Base-by-base conservation (phyloP, 192 early-diverging fungal genomes). In the Haplosporangium gracile region DNA sequence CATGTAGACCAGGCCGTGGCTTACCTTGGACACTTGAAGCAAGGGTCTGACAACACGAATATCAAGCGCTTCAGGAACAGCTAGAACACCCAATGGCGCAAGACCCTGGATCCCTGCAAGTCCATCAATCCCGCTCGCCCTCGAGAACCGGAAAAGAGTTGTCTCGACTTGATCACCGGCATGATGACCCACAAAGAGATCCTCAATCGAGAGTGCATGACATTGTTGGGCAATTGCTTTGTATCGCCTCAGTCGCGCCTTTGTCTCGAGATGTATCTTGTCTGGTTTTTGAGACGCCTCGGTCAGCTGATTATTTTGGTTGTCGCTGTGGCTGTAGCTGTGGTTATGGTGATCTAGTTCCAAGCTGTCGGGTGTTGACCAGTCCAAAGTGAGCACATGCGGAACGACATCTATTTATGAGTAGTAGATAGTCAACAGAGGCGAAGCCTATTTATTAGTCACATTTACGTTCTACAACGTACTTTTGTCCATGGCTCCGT, bases 91-190 rank as follows among this genome's bases (percentile, higher is more conserved):
- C 26, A 91, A 80, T 11, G 78, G 72, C 22, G 77, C 63, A 0
- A 81, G 22, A 5, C 63, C 57, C 29, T 85, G 76, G 43, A 91
- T 88, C 18, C 88, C 91, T 32, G 88, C 63, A 15, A 92, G 79
- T 15, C 91, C 90, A 78, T 91, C 87, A 63, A 92, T 87, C 11
- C 90, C 91, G 65, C 84, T 87, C 8, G 82, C 86, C 51, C 82
- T 76, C 8, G 84, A 72, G 51, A 92, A 72, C 29, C 91, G 75
- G 57, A 87, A 85, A 29, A 92, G 53, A 11, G 83, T 76, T 0
- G 88, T 90, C 45, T 90, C 89, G 32, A 89, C 79, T 55, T 92
- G 91, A 83, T 92, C 91, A 51, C 89, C 83, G 1, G 87, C 49
- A 57, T 88, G 84, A 71, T 91, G 88, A 16, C 88, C 91, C 11